Evolutionary conservation across 345 rosid genomes (phyloP).

Genomic region (Populus pruinosa): DNA sequence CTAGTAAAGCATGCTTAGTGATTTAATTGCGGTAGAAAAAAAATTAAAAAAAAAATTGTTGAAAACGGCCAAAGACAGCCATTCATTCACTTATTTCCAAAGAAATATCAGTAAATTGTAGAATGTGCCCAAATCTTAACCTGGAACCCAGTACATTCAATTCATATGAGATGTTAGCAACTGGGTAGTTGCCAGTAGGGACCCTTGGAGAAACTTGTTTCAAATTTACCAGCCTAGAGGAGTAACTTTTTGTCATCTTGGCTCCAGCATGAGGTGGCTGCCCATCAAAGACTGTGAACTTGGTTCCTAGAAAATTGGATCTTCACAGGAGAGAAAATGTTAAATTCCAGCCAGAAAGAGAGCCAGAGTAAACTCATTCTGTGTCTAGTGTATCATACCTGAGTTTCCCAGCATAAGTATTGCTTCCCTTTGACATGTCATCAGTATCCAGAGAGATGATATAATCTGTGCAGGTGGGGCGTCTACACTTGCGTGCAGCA

Average conservation of each 20-base stretch:
- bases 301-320: conserved; percentile 35
- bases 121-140: conserved; percentile 7
- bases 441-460: conserved; percentile 25
- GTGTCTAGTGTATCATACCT: conserved; percentile 12
- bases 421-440: conserved; percentile 29
- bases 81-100: not conserved
- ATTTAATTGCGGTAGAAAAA: not conserved
- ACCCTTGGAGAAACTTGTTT: conserved; percentile 33
- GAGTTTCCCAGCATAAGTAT: conserved; percentile 29
- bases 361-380: not conserved
- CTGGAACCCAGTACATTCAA: conserved; percentile 34
- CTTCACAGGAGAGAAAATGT: conserved; percentile 8
- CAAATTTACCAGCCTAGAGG: conserved; percentile 29
- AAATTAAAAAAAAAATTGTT: not conserved
- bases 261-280: conserved; percentile 36
- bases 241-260: conserved; percentile 30
- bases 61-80: not conserved
- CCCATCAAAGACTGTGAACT: conserved; percentile 33
- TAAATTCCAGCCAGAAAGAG: not conserved
- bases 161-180: conserved; percentile 30
- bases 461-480: conserved; percentile 34
- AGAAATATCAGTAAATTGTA: not conserved
- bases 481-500: conserved; percentile 34
- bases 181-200: conserved; percentile 33
- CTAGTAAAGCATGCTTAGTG: not conserved